Conservation (phyloP, 768 basidiomycete genomes). For the Amanita phalloides region DNA sequence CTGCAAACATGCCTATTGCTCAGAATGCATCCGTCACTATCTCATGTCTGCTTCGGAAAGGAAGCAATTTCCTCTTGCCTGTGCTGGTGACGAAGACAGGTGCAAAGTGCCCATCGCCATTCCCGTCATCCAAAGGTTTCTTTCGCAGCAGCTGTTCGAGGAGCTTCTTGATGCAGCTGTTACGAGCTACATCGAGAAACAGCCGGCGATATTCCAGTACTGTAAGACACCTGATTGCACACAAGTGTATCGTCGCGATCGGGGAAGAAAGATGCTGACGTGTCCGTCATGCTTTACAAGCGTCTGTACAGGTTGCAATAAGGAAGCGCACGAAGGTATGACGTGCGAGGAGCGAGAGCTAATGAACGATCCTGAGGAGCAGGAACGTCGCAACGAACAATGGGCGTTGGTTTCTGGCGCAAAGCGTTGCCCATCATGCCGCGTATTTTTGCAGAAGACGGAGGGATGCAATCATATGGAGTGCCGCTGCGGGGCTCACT, state of each 20-base stretch:
- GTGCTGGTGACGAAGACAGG: slow-evolving; percentile 1
- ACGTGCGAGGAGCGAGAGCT: slow-evolving; percentile 28
- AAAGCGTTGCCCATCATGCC: slow-evolving; percentile 38
- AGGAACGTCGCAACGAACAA: slow-evolving; percentile 29
- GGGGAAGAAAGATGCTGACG: slow-evolving; percentile 18
- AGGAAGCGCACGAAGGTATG: slow-evolving; percentile 41
- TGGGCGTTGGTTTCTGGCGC: slow-evolving; percentile 28
- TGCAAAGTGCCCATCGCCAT: slow-evolving; percentile 24
- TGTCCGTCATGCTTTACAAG: slow-evolving; percentile 44
- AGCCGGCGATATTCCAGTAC: slow-evolving; percentile 33
- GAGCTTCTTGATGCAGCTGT: slow-evolving; percentile 33
- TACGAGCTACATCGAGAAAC: slow-evolving; percentile 30
- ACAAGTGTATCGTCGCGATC: slow-evolving; percentile 28
- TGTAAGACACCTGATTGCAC: slow-evolving; percentile 49
- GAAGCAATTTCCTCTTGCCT: slow-evolving; percentile 4
- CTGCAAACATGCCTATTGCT: slow-evolving; percentile 5
- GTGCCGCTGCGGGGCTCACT: slow-evolving; percentile 40
- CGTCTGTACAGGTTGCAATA: slow-evolving; percentile 39
- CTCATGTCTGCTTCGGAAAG: not conserved
- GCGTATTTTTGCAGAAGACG: slow-evolving; percentile 33
- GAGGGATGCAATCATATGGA: slow-evolving; percentile 49
- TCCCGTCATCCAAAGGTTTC: slow-evolving; percentile 22
- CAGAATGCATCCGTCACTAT: slow-evolving; percentile 1
- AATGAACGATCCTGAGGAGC: slow-evolving; percentile 24
- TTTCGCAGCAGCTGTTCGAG: slow-evolving; percentile 30